Evolutionary conservation across 768 basidiomycete species (phyloP), one percentile per base, ranked within the genome.

Genomic region (Lactarius sanguifluus): DNA sequence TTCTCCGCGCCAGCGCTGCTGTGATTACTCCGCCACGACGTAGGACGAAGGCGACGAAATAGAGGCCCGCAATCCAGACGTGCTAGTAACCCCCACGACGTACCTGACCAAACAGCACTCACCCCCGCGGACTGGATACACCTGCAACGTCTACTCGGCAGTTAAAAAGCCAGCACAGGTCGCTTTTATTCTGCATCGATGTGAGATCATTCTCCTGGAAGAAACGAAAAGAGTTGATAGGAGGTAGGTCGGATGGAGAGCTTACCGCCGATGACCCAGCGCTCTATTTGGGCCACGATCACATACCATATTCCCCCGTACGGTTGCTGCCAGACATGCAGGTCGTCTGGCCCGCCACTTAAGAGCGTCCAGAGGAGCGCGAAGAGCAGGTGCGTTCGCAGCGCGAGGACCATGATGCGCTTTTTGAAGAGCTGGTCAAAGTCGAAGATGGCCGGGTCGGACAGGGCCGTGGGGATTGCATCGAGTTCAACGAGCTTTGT

Each of bases 191-290:
- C 28, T 30, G 28, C 28, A 30, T 30, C 28, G 3, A 30, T 30
- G 28, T 30, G 32, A 9, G 32, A 9, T 34, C 32, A 9, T 34
- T 34, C 32, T 34, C 32, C 32, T 34, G 32, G 32, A 34, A 34
- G 32, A 34, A 34, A 8, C 5, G 32, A 34, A 34, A 34, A 34
- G 32, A 34, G 7, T 34, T 34, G 32, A 9, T 34, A 34, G 32
- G 32, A 2, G 32, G 32, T 7, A 7, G 32, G 32, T 7, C 5
- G 32, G 32, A 34, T 9, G 6, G 43, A 69, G 9, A 80, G 16
- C 41, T 66, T 73, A 92, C 93, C 88, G 77, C 94, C 91, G 68
- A 95, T 94, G 41, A 87, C 86, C 92, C 91, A 94, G 72, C 84
- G 87, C 75, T 96, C 93, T 32, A 95, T 91, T 65, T 91, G 80